Percentiles rank a stretch among this genome's conserved stretches.
Evolutionary conservation across 108 stramenopile genomes (phyloP).

Genomic region (Bacterosira constricta): DNA sequence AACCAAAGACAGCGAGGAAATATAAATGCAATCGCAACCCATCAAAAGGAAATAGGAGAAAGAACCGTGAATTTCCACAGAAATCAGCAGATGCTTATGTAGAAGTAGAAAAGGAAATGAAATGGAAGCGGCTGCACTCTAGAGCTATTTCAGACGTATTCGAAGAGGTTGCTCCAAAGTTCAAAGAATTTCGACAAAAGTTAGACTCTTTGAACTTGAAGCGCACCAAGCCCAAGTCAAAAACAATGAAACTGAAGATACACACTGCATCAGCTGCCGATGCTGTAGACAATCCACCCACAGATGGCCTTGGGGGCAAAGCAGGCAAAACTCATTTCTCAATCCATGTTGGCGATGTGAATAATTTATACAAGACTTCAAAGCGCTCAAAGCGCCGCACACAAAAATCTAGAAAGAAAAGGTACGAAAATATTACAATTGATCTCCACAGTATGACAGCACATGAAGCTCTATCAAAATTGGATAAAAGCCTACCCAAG

Average conservation of each 20-base stretch:
- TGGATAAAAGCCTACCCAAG: neutral
- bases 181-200: constrained; percentile 9
- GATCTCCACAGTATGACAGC: constrained; percentile 13
- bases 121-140: constrained; percentile 3
- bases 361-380: constrained; percentile 18
- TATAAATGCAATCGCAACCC: no score
- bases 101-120: neutral
- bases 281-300: neutral
- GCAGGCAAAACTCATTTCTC: constrained; percentile 12
- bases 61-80: no score
- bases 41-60: no score
- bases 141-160: neutral
- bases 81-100: no score
- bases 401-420: no score
- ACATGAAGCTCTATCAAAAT: constrained; percentile 2
- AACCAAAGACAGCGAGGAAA: no score
- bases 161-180: constrained; percentile 6
- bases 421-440: neutral
- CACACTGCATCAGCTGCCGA: neutral
- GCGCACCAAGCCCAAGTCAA: neutral
- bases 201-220: neutral
- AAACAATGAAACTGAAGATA: neutral
- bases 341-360: constrained; percentile 5
- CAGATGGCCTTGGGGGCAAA: constrained; percentile 7
- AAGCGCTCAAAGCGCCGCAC: neutral